phyloP scores from a whole-genome alignment of 2,329 filamentous ascomycete genomes.

The Chaetomium olivaceum region DNA sequence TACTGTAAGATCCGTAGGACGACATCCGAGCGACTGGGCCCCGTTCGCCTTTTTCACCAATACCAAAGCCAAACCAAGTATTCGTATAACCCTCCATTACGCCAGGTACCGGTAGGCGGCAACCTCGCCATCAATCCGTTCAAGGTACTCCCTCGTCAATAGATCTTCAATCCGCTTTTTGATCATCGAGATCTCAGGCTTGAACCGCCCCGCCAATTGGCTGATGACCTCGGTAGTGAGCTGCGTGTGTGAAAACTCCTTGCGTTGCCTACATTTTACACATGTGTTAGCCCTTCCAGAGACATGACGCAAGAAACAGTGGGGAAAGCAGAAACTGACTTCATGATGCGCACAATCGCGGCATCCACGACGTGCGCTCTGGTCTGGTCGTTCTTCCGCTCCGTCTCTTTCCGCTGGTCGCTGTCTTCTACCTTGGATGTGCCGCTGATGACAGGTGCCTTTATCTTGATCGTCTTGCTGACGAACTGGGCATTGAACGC shows the following conservation, averaged over 20 bases:
- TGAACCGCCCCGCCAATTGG: conserved; percentile 70
- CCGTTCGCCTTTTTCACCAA: neutral
- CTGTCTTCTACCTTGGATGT: conserved; percentile 82
- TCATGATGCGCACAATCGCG: conserved; percentile 80
- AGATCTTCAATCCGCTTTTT: conserved; percentile 80
- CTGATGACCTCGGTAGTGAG: conserved; percentile 71
- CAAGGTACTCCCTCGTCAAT: conserved; percentile 75
- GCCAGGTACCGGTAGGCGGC: conserved; percentile 73
- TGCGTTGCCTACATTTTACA: conserved; percentile 61
- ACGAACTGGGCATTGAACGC: conserved; percentile 78
- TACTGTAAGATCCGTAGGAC: neutral
- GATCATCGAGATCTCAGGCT: conserved; percentile 73
- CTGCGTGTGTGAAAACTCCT: conserved; percentile 67
- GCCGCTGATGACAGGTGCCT: conserved; percentile 79
- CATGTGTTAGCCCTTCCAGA: neutral
- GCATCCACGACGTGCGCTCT: conserved; percentile 72
- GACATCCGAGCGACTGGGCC: neutral
- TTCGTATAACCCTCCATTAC: conserved; percentile 42
- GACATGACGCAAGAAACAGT: neutral
- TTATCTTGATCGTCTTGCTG: conserved; percentile 83
- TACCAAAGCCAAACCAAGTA: neutral
- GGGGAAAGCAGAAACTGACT: conserved; percentile 57
- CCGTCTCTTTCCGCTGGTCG: conserved; percentile 67
- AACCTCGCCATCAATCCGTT: conserved; percentile 67
- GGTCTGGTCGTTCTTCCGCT: conserved; percentile 73